phyloP scores from a whole-genome alignment of 306 rosid species.

The Rosa chinensis region DNA sequence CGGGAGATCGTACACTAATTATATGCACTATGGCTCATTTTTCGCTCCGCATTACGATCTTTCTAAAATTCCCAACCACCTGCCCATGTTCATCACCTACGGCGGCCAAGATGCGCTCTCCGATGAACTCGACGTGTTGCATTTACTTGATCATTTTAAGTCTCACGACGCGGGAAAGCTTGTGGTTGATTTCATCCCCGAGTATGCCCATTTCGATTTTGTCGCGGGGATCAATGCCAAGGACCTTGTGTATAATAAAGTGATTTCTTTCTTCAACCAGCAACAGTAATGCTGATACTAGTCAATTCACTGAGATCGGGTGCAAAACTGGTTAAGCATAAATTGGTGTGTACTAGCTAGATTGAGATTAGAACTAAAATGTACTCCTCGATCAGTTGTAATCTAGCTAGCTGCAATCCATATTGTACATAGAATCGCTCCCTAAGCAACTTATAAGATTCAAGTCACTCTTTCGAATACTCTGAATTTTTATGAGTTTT shows the following conservation, averaged over 20 bases:
- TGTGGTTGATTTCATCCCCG: conserved; percentile 49
- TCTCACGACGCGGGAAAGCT: conserved; percentile 63
- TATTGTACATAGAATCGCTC: background rate
- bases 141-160: conserved; percentile 59
- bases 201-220: conserved; percentile 77
- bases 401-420: background rate
- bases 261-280: conserved; percentile 54
- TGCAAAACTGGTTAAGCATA: background rate
- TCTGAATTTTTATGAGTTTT: background rate
- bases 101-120: conserved; percentile 84
- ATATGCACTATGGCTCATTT: conserved; percentile 57
- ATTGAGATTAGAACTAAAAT: background rate
- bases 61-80: conserved; percentile 67
- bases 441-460: background rate
- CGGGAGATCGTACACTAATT: conserved; percentile 38
- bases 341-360: background rate
- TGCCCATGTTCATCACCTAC: conserved; percentile 83
- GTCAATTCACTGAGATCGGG: background rate
- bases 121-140: conserved; percentile 54
- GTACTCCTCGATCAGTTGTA: background rate
- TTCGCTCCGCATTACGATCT: conserved; percentile 73
- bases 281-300: conserved; percentile 22
- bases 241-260: conserved; percentile 53
- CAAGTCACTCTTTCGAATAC: background rate
- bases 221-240: conserved; percentile 75